Evolutionary conservation across 2,329 filamentous ascomycete species (phyloP), one percentile per base, ranked within the genome.

Genomic region (Cryphonectria parasitica): DNA sequence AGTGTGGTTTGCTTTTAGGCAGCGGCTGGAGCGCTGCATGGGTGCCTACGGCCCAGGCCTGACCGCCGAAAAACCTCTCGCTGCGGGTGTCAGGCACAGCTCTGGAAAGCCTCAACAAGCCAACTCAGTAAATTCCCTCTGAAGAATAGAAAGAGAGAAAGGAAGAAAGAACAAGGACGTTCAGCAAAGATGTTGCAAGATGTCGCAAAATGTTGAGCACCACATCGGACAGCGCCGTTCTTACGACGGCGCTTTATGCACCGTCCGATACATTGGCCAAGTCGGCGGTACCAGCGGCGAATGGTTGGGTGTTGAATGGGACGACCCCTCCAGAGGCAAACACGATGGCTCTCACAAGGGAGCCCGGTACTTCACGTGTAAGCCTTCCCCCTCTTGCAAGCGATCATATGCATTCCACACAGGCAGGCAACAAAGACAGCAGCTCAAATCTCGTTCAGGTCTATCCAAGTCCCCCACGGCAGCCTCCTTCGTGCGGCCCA

Each of bases 251-350:
- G 89, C 89, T 28, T 82, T 92, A 58, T 97, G 95, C 81, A 98
- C 95, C 0, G 87, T 98, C 70, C 90, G 94, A 72, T 98, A 95
- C 78, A 82, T 92, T 72, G 96, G 96, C 61, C 80, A 87, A 45
- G 91, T 98, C 10, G 85, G 88, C 66, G 92, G 92, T 75, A 95
- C 94, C 11, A 85, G 88, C 60, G 93, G 94, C 64, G 84, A 87
- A 73, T 98, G 95, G 95, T 87, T 98, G 45, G 96, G 96, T 63
- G 93, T 98, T 64, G 96, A 99, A 86, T 99, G 96, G 96, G 95
- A 98, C 81, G 93, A 98, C 79, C 84, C 90, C 69, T 86, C 85
- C 52, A 88, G 95, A 76, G 96, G 96, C 72, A 98, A 98, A 83
- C 95, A 99, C 81, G 89, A 95, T 77, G 96, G 96, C 71, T 90